phyloP scores from a whole-genome alignment of 371 early-diverging fungal genomes.

The Smittium mucronatum region DNA sequence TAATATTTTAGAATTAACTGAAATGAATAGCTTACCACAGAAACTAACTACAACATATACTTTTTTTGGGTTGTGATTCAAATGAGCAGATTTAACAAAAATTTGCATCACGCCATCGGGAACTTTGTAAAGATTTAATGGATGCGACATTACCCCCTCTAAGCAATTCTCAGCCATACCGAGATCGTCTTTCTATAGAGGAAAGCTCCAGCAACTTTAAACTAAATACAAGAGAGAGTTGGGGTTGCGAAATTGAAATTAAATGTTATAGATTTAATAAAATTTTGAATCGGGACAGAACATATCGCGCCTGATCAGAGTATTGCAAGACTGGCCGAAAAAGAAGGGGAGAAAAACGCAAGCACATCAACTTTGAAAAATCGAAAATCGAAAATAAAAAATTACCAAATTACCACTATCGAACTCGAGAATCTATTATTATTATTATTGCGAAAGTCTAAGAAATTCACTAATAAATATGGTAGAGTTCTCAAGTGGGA shows the following conservation, averaged over 20 bases:
- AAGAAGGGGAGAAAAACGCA: no score
- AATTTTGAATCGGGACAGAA: background rate
- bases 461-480: no score
- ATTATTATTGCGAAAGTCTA: no score
- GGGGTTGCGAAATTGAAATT: background rate
- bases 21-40: slow-evolving; percentile 12
- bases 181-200: background rate
- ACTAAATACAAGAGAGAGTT: background rate
- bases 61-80: slow-evolving; percentile 23
- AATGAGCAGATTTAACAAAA: slow-evolving; percentile 28
- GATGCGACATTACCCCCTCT: slow-evolving; percentile 23
- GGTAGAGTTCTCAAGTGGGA: no score
- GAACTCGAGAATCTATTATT: no score
- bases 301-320: no score
- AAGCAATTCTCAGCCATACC: background rate
- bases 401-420: no score
- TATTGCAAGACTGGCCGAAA: no score
- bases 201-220: background rate
- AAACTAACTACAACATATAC: slow-evolving; percentile 27
- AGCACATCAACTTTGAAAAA: no score
- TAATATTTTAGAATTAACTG: no score
- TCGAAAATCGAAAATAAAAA: no score
- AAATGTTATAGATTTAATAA: background rate
- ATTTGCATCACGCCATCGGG: slow-evolving; percentile 36
- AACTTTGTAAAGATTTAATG: slow-evolving; percentile 31